These are phyloP conservation scores for Lasiosphaeriaceae sp. DNA, from an alignment of 495 filamentous ascomycete species.

Conservation along the genomic window DNA sequence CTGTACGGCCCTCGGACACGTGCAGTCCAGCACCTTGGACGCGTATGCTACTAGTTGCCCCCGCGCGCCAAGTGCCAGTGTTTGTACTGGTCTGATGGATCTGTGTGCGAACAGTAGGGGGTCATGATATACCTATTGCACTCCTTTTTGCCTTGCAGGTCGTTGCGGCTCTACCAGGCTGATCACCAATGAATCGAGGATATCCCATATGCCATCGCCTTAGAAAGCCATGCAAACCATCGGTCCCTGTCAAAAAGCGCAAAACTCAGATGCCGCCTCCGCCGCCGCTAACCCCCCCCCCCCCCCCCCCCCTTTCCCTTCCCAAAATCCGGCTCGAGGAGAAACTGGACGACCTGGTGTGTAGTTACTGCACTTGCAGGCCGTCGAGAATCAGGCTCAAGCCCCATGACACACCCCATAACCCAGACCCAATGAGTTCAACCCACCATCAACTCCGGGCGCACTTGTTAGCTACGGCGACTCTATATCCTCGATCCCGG, in stretches of 20 bases:
- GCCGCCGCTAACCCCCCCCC: too few species aligned
- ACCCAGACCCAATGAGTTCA: neutral
- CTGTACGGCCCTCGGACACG: neutral
- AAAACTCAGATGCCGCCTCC: constrained; percentile 13
- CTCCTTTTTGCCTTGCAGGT: too few species aligned
- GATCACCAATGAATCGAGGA: too few species aligned
- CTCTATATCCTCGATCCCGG: too few species aligned
- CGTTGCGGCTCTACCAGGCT: too few species aligned
- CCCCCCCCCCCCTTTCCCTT: too few species aligned
- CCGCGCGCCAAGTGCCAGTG: constrained; percentile 29
- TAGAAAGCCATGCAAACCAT: constrained; percentile 20
- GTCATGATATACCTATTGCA: too few species aligned
- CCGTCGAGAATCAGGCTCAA: constrained; percentile 16
- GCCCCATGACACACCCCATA: too few species aligned
- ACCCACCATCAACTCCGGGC: neutral
- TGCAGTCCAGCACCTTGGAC: constrained; percentile 21
- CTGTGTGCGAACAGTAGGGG: constrained; percentile 18
- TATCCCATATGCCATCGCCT: constrained; percentile 27
- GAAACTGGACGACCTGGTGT: constrained; percentile 24
- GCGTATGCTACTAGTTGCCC: constrained; percentile 18
- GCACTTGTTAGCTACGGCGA: too few species aligned
- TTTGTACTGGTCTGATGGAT: constrained; percentile 20
- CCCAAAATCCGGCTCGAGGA: constrained; percentile 21
- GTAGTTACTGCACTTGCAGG: constrained; percentile 19
- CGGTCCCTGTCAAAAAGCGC: constrained; percentile 15